A percentile compares a stretch with the other conserved stretches of the same genome.
Evolutionary conservation across 257 asterid species (phyloP).

Genomic region (Cynanchum wilfordii): DNA sequence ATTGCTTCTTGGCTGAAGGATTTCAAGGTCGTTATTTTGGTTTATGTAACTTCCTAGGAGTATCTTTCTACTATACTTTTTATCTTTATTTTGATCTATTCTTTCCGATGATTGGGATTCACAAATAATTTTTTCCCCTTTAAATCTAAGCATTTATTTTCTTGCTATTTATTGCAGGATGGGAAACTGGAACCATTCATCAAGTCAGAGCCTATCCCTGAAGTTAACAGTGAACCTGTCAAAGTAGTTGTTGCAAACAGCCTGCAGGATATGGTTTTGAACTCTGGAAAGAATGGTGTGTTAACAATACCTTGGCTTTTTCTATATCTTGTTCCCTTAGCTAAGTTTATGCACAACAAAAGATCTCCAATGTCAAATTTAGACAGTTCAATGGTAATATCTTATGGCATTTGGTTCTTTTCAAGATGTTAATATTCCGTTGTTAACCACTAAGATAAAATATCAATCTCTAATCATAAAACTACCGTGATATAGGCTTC

Average conservation of each 20-base stretch:
- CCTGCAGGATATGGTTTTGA: slow-evolving; percentile 54
- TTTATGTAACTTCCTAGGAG: not conserved
- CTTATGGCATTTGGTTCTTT: not conserved
- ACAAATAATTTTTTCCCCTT: not conserved
- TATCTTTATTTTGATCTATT: not conserved
- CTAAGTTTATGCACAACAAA: not conserved
- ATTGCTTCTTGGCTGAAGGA: slow-evolving; percentile 61
- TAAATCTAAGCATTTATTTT: not conserved
- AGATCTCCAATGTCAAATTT: not conserved
- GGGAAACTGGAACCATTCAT: slow-evolving; percentile 56
- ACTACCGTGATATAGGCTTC: not conserved
- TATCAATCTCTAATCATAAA: not conserved
- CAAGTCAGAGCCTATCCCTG: slow-evolving; percentile 73
- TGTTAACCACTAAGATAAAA: not conserved
- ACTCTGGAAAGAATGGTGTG: slow-evolving; percentile 74
- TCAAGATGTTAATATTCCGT: not conserved
- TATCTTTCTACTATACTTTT: not conserved
- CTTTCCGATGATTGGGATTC: not conserved
- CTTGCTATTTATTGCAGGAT: slow-evolving; percentile 37
- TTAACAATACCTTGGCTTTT: not conserved
- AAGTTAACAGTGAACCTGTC: slow-evolving; percentile 70
- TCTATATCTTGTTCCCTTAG: not conserved
- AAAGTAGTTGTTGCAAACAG: slow-evolving; percentile 71
- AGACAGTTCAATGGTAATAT: not conserved
- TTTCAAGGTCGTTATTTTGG: slow-evolving; percentile 36